These are phyloP conservation scores for Pleurostoma richardsiae DNA, from an alignment of 2,329 filamentous ascomycete species.

Conservation along the genomic window DNA sequence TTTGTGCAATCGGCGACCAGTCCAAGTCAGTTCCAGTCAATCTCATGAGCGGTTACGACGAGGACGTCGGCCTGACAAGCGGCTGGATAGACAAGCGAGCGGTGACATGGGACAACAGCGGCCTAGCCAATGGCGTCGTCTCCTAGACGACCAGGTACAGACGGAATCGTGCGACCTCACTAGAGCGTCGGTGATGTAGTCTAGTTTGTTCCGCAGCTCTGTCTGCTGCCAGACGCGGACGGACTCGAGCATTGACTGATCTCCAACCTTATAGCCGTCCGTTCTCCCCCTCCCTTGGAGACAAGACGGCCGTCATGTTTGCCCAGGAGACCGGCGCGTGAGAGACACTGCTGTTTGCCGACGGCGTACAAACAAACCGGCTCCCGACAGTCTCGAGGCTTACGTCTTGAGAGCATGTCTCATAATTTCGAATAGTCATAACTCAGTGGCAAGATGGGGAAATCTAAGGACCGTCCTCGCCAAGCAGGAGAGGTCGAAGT, in stretches of 20 bases:
- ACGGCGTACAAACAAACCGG: too few species aligned
- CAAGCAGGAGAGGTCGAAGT: too few species aligned
- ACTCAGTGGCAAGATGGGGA: too few species aligned
- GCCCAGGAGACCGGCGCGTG: slow-evolving; percentile 2
- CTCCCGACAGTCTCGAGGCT: too few species aligned
- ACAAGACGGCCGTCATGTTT: neutral
- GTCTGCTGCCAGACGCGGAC: neutral
- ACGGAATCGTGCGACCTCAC: too few species aligned
- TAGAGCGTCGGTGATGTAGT: slow-evolving; percentile 1
- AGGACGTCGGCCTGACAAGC: neutral
- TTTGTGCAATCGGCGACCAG: neutral
- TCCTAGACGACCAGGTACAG: neutral
- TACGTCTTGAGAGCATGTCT: too few species aligned
- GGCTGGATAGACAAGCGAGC: neutral
- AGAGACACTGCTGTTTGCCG: neutral
- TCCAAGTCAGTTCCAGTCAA: neutral
- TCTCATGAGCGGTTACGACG: neutral
- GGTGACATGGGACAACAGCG: neutral
- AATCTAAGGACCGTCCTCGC: too few species aligned
- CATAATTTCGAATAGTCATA: too few species aligned
- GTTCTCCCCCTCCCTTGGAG: neutral
- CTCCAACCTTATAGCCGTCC: neutral
- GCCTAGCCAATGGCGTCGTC: neutral
- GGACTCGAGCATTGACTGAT: slow-evolving; percentile 1
- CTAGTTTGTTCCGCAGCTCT: slow-evolving; percentile 1